Evolutionary conservation across 2,329 filamentous ascomycete genomes (phyloP).

Genomic region (Passalora sequoiae): DNA sequence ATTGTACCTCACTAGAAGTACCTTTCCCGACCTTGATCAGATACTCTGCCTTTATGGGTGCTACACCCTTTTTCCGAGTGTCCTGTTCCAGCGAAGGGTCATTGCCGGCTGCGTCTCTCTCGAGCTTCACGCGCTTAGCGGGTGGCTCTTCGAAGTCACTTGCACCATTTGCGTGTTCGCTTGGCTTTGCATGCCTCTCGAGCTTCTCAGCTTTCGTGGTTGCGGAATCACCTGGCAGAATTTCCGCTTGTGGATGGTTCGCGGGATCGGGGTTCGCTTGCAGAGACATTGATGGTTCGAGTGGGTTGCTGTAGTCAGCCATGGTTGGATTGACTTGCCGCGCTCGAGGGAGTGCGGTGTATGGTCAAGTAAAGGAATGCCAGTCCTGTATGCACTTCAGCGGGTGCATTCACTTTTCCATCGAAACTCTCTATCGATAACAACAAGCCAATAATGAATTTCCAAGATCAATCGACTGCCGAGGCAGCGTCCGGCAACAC

Average conservation of each 20-base stretch:
- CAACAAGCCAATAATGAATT: too few relatives aligned
- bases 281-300: slow-evolving; percentile 23
- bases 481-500: too few relatives aligned
- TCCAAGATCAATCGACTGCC: too few relatives aligned
- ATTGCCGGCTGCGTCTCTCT: slow-evolving; percentile 21
- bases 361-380: too few relatives aligned
- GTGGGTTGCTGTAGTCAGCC: slow-evolving; percentile 19
- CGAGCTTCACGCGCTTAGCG: slow-evolving; percentile 37
- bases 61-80: slow-evolving; percentile 52
- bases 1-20: slow-evolving; percentile 9
- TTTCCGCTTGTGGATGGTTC: slow-evolving; percentile 33
- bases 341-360: too few relatives aligned
- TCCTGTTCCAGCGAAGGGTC: slow-evolving; percentile 8
- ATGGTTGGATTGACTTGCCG: too few relatives aligned
- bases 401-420: too few relatives aligned
- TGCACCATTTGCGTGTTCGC: slow-evolving; percentile 14
- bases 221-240: slow-evolving; percentile 35
- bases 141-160: slow-evolving; percentile 34
- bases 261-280: slow-evolving; percentile 20
- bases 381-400: too few relatives aligned
- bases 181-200: slow-evolving; percentile 30
- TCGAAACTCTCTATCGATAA: too few relatives aligned
- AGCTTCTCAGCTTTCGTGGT: slow-evolving; percentile 40
- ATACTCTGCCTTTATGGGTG: slow-evolving; percentile 69
- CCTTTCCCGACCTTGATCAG: slow-evolving; percentile 30